These are phyloP conservation scores for Helianthus tuberosus DNA, from an alignment of 129 eudicot genomes.

Conservation along the genomic window DNA sequence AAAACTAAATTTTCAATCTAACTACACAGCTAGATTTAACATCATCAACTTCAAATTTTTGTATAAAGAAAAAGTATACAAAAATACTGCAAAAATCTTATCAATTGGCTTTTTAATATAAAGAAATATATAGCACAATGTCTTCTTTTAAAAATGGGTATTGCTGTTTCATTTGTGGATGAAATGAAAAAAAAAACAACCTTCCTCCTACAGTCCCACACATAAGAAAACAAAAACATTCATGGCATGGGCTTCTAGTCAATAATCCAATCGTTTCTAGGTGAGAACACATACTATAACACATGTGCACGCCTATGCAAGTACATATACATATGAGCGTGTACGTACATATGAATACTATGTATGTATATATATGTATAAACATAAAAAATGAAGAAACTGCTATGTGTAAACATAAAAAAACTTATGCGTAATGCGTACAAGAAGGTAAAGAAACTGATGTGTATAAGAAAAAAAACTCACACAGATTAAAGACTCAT, in stretches of 20 bases:
- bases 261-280: background rate
- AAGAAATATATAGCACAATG: background rate
- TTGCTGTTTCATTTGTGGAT: background rate
- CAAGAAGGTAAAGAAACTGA: too few relatives aligned
- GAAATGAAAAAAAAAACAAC: background rate
- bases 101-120: background rate
- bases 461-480: too few relatives aligned
- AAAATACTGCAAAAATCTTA: background rate
- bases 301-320: background rate
- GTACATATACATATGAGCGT: background rate
- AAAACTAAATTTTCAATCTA: background rate
- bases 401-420: too few relatives aligned
- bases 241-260: background rate
- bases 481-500: too few relatives aligned
- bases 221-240: background rate
- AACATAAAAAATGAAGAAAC: too few relatives aligned
- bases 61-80: background rate
- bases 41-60: background rate
- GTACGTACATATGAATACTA: background rate
- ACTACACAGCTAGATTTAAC: conserved; percentile 6
- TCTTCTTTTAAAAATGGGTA: background rate
- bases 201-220: background rate
- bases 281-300: background rate
- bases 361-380: too few relatives aligned
- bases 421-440: too few relatives aligned